phyloP scores from a whole-genome alignment of 495 filamentous ascomycete genomes.

The Penicillium bialowiezense region DNA sequence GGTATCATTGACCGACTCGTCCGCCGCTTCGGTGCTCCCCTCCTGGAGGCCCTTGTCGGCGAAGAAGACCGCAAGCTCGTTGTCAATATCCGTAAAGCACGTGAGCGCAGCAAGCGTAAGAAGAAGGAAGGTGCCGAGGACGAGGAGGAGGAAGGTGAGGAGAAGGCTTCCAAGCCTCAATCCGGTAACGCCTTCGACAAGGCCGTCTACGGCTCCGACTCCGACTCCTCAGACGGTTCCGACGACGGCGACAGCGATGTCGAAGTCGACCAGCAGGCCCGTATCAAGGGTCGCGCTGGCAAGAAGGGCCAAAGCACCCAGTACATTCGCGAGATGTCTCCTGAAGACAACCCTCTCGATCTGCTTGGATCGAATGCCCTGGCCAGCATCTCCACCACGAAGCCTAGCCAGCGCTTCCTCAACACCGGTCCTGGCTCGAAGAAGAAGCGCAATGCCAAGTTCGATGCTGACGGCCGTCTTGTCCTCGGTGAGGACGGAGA shows the following conservation, averaged over 20 bases:
- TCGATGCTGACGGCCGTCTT: constrained; percentile 84
- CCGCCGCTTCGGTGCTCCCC: constrained; percentile 78
- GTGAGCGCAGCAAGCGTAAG: constrained; percentile 81
- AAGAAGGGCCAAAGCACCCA: constrained; percentile 54
- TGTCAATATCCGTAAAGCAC: constrained; percentile 87
- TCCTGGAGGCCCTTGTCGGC: constrained; percentile 66
- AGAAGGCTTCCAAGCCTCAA: constrained; percentile 25
- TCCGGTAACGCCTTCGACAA: constrained; percentile 94
- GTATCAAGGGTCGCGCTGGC: constrained; percentile 31
- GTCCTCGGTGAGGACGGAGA: constrained; percentile 63
- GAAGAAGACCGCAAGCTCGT: constrained; percentile 88
- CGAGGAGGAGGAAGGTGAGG: constrained; percentile 47
- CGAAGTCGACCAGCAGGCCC: constrained; percentile 39
- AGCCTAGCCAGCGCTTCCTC: constrained; percentile 59
- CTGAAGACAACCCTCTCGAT: constrained; percentile 87
- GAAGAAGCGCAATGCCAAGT: constrained; percentile 59
- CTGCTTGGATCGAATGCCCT: constrained; percentile 83
- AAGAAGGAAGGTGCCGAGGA: constrained; percentile 61
- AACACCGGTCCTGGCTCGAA: constrained; percentile 41
- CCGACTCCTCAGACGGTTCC: constrained; percentile 59
- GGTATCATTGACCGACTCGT: constrained; percentile 94
- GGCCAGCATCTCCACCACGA: constrained; percentile 88
- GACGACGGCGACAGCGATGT: constrained; percentile 59
- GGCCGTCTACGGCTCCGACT: constrained; percentile 87
- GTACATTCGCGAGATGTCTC: constrained; percentile 83